Evolutionary conservation across 1,284 basidiomycete genomes (phyloP).

Genomic region (Cryptococcus sp.): DNA sequence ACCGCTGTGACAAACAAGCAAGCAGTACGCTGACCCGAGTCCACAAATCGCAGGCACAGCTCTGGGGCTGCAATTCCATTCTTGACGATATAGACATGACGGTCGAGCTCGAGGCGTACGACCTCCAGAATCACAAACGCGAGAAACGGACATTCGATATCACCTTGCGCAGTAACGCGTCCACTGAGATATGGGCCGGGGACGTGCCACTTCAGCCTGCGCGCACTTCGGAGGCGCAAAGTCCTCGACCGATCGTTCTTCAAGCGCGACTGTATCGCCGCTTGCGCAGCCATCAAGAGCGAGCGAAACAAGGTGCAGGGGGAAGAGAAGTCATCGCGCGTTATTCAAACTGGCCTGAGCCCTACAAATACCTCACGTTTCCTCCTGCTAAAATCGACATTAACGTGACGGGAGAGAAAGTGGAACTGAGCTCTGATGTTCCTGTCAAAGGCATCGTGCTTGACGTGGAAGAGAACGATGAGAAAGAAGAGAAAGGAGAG

Average conservation of each 20-base stretch:
- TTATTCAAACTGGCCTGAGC: conserved; percentile 74
- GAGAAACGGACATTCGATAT: conserved; percentile 60
- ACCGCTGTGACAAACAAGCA: neutral
- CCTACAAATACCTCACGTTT: conserved; percentile 85
- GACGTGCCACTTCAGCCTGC: conserved; percentile 65
- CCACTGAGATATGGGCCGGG: conserved; percentile 75
- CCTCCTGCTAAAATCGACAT: conserved; percentile 65
- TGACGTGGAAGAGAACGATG: conserved; percentile 62
- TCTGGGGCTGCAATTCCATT: conserved; percentile 82
- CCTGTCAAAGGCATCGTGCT: conserved; percentile 85
- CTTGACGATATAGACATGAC: conserved; percentile 61
- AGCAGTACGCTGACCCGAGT: too few relatives aligned
- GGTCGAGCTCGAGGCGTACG: conserved; percentile 70
- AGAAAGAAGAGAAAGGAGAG: conserved; percentile 56
- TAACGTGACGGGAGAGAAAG: conserved; percentile 61
- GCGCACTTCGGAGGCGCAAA: conserved; percentile 66
- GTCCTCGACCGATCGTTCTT: conserved; percentile 69
- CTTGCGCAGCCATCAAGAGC: neutral
- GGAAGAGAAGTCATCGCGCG: conserved; percentile 63
- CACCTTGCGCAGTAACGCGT: conserved; percentile 68
- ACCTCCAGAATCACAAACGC: conserved; percentile 57
- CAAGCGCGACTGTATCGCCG: conserved; percentile 69
- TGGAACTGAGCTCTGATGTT: conserved; percentile 63
- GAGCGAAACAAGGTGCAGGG: conserved; percentile 21
- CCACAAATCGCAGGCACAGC: conserved; percentile 58